phyloP scores from a whole-genome alignment of 805 yeast species.

The Candida bentonensis region DNA sequence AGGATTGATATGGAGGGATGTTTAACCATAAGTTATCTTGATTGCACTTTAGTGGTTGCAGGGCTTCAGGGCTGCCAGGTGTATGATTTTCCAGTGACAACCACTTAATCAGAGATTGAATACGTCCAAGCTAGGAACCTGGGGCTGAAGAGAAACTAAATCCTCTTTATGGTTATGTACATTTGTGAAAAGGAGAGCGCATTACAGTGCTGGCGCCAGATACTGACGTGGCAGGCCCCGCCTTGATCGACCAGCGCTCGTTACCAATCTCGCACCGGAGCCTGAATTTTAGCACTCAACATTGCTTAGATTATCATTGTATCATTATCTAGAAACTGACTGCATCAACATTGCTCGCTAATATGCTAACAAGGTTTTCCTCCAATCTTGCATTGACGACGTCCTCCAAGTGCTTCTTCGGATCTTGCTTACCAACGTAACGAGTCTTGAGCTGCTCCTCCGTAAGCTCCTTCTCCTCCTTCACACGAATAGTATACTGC shows the following conservation, averaged over 20 bases:
- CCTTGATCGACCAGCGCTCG: too few species aligned
- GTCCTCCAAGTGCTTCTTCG: conserved; percentile 89
- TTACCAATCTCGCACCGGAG: too few species aligned
- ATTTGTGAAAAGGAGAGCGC: too few species aligned
- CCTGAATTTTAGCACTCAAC: too few species aligned
- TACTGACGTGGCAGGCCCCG: too few species aligned
- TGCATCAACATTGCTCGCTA: conserved; percentile 81
- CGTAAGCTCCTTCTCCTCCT: conserved; percentile 78
- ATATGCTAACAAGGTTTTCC: conserved; percentile 74
- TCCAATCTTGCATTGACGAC: conserved; percentile 79
- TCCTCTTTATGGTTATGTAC: too few species aligned
- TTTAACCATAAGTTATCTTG: not conserved
- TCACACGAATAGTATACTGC: conserved; percentile 76
- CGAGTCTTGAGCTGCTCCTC: conserved; percentile 88
- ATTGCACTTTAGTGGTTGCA: not conserved
- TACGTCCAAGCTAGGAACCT: too few species aligned
- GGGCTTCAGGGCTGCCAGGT: not conserved
- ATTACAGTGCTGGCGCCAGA: too few species aligned
- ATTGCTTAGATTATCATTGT: too few species aligned
- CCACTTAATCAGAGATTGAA: too few species aligned
- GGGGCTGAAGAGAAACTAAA: too few species aligned
- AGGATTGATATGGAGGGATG: not conserved
- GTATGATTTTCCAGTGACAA: not conserved
- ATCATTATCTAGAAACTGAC: conserved; percentile 24
- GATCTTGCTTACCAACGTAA: conserved; percentile 97